phyloP scores from a whole-genome alignment of 1,284 basidiomycete genomes.

The Xerocomus minutiporus region DNA sequence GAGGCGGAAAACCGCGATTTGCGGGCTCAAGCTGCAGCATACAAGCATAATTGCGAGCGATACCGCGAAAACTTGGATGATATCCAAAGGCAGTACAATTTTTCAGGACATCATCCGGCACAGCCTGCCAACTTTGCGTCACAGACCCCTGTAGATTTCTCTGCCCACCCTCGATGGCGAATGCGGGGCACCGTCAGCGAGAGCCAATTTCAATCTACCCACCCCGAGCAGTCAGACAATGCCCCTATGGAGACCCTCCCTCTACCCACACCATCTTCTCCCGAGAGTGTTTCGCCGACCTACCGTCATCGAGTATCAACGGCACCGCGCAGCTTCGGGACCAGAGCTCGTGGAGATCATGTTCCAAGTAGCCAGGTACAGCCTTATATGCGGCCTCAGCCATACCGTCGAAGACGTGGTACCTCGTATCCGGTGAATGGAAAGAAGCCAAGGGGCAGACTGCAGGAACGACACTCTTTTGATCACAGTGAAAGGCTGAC shows the following conservation, averaged over 20 bases:
- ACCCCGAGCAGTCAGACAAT: conserved; percentile 6
- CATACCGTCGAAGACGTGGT: conserved; percentile 5
- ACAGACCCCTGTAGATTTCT: conserved; percentile 1
- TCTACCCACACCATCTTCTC: conserved; percentile 9
- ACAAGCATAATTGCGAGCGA: conserved; percentile 8
- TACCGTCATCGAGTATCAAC: conserved; percentile 6
- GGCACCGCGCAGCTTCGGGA: conserved; percentile 7
- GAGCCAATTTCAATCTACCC: not conserved
- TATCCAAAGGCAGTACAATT: conserved; percentile 13
- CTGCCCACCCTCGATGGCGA: conserved; percentile 22
- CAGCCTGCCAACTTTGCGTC: conserved; percentile 1
- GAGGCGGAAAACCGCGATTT: conserved; percentile 18
- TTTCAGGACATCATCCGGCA: not conserved
- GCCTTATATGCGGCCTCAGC: not conserved
- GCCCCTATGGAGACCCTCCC: conserved; percentile 22
- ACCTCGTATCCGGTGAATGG: conserved; percentile 1
- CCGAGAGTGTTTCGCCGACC: conserved; percentile 2
- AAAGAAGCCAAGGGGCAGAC: conserved; percentile 3
- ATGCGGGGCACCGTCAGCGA: conserved; percentile 2
- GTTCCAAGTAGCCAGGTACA: not conserved
- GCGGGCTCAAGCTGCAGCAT: conserved; percentile 8
- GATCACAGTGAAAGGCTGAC: not conserved
- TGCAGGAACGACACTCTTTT: not conserved
- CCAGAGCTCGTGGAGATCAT: conserved; percentile 1
- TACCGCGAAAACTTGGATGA: conserved; percentile 14